phyloP scores from a whole-genome alignment of 1,284 basidiomycete species.

The Irpex sp. region DNA sequence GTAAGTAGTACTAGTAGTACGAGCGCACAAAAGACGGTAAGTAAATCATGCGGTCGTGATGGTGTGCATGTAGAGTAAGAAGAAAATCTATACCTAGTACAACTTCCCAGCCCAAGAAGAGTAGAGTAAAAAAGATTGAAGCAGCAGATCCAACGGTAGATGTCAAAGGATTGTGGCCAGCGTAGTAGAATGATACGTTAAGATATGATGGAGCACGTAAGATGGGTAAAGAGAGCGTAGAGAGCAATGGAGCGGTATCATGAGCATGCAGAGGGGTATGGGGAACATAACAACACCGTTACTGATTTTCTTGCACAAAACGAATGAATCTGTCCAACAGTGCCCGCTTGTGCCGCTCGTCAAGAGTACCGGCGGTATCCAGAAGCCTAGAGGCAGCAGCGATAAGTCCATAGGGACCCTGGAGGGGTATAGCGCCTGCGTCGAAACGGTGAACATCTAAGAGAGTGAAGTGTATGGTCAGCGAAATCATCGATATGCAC shows the following conservation, averaged over 20 bases:
- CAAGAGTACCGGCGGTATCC: constrained; percentile 38
- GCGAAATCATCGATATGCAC: background rate
- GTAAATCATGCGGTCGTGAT: background rate
- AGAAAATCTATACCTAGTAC: constrained; percentile 6
- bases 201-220: constrained; percentile 10
- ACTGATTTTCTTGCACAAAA: constrained; percentile 60
- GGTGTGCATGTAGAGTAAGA: background rate
- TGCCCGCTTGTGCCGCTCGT: constrained; percentile 42
- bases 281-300: constrained; percentile 16
- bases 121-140: background rate
- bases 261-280: constrained; percentile 1
- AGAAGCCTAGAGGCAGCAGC: constrained; percentile 59
- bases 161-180: background rate
- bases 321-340: constrained; percentile 60
- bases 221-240: constrained; percentile 4
- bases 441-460: constrained; percentile 55
- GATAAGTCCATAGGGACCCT: constrained; percentile 66
- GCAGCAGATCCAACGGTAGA: constrained; percentile 6
- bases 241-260: constrained; percentile 7
- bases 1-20: background rate
- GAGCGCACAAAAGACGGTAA: background rate
- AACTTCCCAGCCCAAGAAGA: background rate
- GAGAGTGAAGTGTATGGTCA: constrained; percentile 3
- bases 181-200: constrained; percentile 4
- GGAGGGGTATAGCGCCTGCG: constrained; percentile 67